Base-by-base conservation (phyloP, 441 rosid genomes). In the Gossypium schwendimanii region DNA sequence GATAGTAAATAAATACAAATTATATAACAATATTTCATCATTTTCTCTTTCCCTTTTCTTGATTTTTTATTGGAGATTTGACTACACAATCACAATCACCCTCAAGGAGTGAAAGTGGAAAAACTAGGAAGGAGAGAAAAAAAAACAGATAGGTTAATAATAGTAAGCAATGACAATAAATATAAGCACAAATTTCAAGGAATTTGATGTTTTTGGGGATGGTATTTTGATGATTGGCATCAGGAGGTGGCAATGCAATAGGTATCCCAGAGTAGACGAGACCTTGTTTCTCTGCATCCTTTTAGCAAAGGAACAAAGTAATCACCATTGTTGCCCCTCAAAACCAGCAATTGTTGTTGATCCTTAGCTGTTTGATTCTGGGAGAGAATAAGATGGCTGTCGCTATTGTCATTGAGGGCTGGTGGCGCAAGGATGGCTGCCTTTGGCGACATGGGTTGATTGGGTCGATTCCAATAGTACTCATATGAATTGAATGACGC, bases 201-300 rank as follows among this genome's bases (percentile, higher is more conserved):
- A 20, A 58, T 20, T 4, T 28, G 15, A 60, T 67, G 17, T 62
- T 26, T 21, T 4, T 23, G 65, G 18, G 10, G 20, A 15, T 1
- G 72, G 12, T 12, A 4, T 6, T 14, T 23, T 17, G 53, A 49
- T 49, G 53, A 49, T 63, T 52, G 62, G 68, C n/a, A 55, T 80
- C 77, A 86, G 73, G 90, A 86, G 36, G 94, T 91, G 72, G 98
- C 94, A 74, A 91, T 88, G 92, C 98, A 91, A 31, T 78, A 59
- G 0, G 86, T 76, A 71, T 90, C 97, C 79, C 81, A 57, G 31
- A 84, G 80, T 75, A 82, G 63, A 60, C 87, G 88, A n/a, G 97
- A 87, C 80, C 93, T 83, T 0, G 80, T 79, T 49, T 90, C 90
- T 68, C 90, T 90, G 93, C 98, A 93, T 0, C 89, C 83, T 49